Evolutionary conservation across 2,329 filamentous ascomycete species (phyloP).

Genomic region (Aspergillus sojae): DNA sequence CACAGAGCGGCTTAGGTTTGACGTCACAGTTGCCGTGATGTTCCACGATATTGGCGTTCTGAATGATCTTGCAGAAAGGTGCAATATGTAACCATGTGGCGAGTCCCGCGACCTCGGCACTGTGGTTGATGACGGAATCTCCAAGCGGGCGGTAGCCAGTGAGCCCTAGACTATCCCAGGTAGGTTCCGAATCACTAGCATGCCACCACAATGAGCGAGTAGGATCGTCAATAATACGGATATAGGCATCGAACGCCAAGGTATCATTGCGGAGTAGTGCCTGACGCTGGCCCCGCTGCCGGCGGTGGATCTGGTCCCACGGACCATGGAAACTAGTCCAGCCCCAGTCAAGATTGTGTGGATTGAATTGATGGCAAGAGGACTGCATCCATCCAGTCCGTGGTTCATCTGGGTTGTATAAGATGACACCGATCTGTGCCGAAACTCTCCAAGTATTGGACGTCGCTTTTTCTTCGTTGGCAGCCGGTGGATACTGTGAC

Average conservation of each 20-base stretch:
- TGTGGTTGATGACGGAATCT: constrained; percentile 48
- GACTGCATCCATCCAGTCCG: constrained; percentile 59
- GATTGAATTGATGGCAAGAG: constrained; percentile 62
- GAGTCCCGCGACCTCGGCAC: constrained; percentile 57
- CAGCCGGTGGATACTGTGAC: constrained; percentile 27
- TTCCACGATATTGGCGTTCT: constrained; percentile 51
- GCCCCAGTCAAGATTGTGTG: constrained; percentile 62
- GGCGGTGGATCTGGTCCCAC: constrained; percentile 60
- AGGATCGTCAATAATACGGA: constrained; percentile 62
- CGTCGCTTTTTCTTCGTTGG: constrained; percentile 11
- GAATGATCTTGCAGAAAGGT: constrained; percentile 61
- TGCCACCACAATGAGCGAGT: constrained; percentile 66
- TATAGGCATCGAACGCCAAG: constrained; percentile 63
- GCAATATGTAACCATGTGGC: constrained; percentile 61
- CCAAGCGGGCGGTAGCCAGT: constrained; percentile 59
- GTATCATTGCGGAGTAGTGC: constrained; percentile 63
- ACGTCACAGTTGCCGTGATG: constrained; percentile 48
- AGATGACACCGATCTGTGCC: constrained; percentile 63
- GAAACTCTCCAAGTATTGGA: constrained; percentile 51
- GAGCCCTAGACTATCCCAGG: constrained; percentile 59
- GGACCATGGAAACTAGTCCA: constrained; percentile 65
- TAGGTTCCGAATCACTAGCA: constrained; percentile 53
- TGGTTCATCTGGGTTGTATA: constrained; percentile 66
- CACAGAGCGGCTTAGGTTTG: constrained; percentile 54
- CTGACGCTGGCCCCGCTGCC: constrained; percentile 60